Evolutionary conservation across 75 land plant species (phyloP), one percentile per base, ranked within the genome.

Genomic region (Selaginella moellendorffii): DNA sequence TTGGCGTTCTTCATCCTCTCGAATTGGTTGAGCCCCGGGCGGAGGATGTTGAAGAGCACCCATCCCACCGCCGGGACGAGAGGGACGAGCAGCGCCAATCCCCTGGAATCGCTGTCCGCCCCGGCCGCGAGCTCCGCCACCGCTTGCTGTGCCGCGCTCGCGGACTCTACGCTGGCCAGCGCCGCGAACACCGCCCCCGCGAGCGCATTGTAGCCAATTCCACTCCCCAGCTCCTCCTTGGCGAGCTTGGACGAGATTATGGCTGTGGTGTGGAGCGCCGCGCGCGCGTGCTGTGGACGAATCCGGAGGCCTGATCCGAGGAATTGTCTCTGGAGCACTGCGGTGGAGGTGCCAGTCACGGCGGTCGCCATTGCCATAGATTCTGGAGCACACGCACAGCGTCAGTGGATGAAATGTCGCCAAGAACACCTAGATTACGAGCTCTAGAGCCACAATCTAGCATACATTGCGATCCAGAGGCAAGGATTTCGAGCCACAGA

Each of bases 41-140:
- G 86, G 23, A 88, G 69, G 20, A 88, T 88, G 80, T 83, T 88
- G 77, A 71, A 86, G n/a, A 86, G 78, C 23, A 86, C 90, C 95
- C 95, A 88, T 1, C 62, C 79, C 14, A 88, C 30, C 19, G 95
- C 95, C 1, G 91, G 95, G 14, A 77, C 63, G 24, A 88, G 61
- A 0, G 82, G 77, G 0, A 83, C 68, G 53, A 88, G 65, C 46
- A 88, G 75, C 0, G 84, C 71, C 2, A 79, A 54, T 0, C 90
- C 90, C 5, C 95, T 81, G 69, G 76, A 74, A 74, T 88, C 91
- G 31, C 62, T 70, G 26, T 76, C 85, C 51, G 51, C 51, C 19
- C 17, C 59, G 26, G 51, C 71, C 26, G 69, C 74, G 56, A 79
- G 27, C 9, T 79, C 68, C 74, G 68, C 59, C 24, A 36, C 46